These are phyloP conservation scores for Venturia nashicola DNA, from an alignment of 2,329 filamentous ascomycete genomes.

Conservation along the genomic window DNA sequence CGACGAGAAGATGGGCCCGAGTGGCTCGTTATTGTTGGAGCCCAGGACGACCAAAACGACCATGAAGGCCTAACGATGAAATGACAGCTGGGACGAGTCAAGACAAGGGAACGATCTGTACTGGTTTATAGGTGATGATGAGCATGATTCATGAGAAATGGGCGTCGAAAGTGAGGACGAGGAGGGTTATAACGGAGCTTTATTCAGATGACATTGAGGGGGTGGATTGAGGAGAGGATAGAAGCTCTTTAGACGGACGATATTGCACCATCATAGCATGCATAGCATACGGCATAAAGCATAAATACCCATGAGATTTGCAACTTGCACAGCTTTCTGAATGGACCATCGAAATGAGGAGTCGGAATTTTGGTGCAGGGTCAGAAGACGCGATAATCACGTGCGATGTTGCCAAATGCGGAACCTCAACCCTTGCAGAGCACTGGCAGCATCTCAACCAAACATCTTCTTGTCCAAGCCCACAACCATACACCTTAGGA, in stretches of 20 bases:
- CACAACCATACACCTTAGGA: not conserved
- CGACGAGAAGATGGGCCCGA: conserved; percentile 42
- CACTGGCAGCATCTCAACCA: not conserved
- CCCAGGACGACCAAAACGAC: conserved; percentile 21
- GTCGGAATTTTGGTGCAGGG: not conserved
- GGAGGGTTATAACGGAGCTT: no score
- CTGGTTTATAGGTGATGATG: not conserved
- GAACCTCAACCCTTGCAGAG: not conserved
- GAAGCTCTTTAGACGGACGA: not conserved
- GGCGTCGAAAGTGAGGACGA: no score
- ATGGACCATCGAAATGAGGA: not conserved
- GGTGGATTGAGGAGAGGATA: not conserved
- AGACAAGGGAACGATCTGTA: not conserved
- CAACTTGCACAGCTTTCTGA: no score
- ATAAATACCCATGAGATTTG: not conserved
- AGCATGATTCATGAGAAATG: not conserved
- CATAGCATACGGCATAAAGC: not conserved
- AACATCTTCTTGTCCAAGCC: not conserved
- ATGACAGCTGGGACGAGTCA: not conserved
- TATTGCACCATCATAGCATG: not conserved
- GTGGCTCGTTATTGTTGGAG: conserved; percentile 40
- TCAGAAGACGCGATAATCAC: not conserved
- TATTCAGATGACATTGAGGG: no score
- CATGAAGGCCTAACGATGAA: not conserved
- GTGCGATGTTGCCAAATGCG: not conserved